Conservation (phyloP, 2,329 filamentous ascomycete species). For the Scleromitrula shiraiana region DNA sequence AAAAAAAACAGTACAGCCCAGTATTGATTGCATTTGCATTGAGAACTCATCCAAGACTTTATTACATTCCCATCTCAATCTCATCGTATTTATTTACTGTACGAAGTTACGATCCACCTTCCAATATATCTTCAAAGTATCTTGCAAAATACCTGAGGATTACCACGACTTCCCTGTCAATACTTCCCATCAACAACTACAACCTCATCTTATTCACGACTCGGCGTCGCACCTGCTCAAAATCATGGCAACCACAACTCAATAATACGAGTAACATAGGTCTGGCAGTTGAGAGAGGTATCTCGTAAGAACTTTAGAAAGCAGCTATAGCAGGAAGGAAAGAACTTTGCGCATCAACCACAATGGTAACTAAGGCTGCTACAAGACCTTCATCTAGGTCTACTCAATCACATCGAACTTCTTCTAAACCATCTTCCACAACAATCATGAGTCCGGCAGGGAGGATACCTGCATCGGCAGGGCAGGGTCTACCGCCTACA, state of each 20-base stretch:
- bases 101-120: conserved; percentile 5
- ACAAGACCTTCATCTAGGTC: conserved; percentile 25
- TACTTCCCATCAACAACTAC: neutral
- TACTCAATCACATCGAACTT: conserved; percentile 15
- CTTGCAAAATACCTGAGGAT: too few relatives aligned
- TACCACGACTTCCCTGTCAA: neutral
- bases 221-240: neutral
- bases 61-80: neutral
- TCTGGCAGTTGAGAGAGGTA: too few relatives aligned
- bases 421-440: conserved; percentile 10
- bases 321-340: too few relatives aligned
- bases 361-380: conserved; percentile 25
- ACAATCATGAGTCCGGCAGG: conserved; percentile 14
- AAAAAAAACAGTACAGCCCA: too few relatives aligned
- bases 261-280: neutral
- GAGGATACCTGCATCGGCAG: conserved; percentile 23
- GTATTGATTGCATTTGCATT: too few relatives aligned
- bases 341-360: conserved; percentile 6
- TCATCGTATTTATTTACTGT: too few relatives aligned
- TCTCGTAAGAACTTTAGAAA: too few relatives aligned
- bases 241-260: neutral
- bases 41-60: neutral
- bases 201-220: neutral
- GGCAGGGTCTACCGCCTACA: conserved; percentile 21
- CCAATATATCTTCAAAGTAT: too few relatives aligned